These are phyloP conservation scores for Dactylella cylindrospora DNA, from an alignment of 2,329 filamentous ascomycete genomes.

Conservation along the genomic window DNA sequence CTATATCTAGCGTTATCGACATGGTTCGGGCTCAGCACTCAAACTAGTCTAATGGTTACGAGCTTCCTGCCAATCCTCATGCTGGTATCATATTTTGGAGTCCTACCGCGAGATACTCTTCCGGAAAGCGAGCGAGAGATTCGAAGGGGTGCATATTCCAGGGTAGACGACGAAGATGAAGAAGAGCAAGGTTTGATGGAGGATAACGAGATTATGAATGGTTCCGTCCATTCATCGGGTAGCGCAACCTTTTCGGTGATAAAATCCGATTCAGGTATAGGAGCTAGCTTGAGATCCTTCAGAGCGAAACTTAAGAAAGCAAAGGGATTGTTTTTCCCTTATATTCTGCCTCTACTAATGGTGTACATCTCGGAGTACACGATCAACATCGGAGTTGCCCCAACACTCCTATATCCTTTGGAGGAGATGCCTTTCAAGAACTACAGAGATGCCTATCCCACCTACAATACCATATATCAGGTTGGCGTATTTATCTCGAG, in stretches of 20 bases:
- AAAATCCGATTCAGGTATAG: neutral
- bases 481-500: conserved; percentile 91
- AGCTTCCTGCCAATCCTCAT: conserved; percentile 79
- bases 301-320: conserved; percentile 65
- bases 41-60: conserved; percentile 71
- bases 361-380: conserved; percentile 97
- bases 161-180: conserved; percentile 52
- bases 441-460: conserved; percentile 87
- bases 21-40: conserved; percentile 72
- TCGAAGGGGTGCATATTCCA: conserved; percentile 51
- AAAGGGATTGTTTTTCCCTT: conserved; percentile 69
- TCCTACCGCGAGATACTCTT: conserved; percentile 68
- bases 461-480: conserved; percentile 94
- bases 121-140: conserved; percentile 50
- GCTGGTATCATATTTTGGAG: conserved; percentile 79
- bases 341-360: conserved; percentile 86
- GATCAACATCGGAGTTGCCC: conserved; percentile 92
- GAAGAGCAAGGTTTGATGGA: conserved; percentile 21
- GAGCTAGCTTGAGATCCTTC: conserved; percentile 52
- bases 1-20: conserved; percentile 85
- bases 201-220: conserved; percentile 30
- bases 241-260: conserved; percentile 14
- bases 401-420: conserved; percentile 81
- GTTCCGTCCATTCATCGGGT: conserved; percentile 17
- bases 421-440: conserved; percentile 72